Base-by-base conservation (phyloP, 495 filamentous ascomycete species). In the Glonium stellatum region DNA sequence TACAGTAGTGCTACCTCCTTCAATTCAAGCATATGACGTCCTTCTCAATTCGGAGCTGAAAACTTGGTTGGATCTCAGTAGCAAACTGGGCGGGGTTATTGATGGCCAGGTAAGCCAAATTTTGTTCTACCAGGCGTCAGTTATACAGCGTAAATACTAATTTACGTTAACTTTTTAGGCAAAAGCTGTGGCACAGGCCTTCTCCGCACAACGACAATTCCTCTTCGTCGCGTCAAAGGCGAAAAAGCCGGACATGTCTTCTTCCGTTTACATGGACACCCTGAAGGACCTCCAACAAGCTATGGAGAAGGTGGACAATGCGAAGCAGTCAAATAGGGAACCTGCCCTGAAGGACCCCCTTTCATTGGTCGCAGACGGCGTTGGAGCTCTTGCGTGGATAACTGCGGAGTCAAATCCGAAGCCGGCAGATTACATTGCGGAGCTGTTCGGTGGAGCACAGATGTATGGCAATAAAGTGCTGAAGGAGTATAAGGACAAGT, bases 401-500 rank as follows among this genome's bases (percentile, higher is more conserved):
- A 84, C 82, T 0, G 80, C 90, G 21, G 86, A 91, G 47, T 73
- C 74, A 27, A 89, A 88, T 44, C 75, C 76, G 21, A 91, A 89
- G 69, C 93, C 93, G 0, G 84, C 80, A 61, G 89, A 90, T 55
- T 89, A 88, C 63, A 84, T 97, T 39, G 79, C 79, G 31, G 92
- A 95, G 50, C 84, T 84, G 50, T 75, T 93, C 8, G 83, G 82
- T 23, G 84, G 88, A 51, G 87, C 91, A 27, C 82, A 96, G 71
- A 95, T 89, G 75, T 96, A 85, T 61, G 95, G 93, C 1, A 96
- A 98, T 76, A 82, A 88, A 58, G 87, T 98, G 39, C 72, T 97
- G 60, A 91, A 86, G 68, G 86, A 90, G 60, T 84, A 88, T 73
- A 97, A 92, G 76, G 90, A 93, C 53, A 92, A 90, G 91, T 95